Base-by-base conservation (phyloP, 495 filamentous ascomycete genomes). In the Polyplosphaeria fusca region DNA sequence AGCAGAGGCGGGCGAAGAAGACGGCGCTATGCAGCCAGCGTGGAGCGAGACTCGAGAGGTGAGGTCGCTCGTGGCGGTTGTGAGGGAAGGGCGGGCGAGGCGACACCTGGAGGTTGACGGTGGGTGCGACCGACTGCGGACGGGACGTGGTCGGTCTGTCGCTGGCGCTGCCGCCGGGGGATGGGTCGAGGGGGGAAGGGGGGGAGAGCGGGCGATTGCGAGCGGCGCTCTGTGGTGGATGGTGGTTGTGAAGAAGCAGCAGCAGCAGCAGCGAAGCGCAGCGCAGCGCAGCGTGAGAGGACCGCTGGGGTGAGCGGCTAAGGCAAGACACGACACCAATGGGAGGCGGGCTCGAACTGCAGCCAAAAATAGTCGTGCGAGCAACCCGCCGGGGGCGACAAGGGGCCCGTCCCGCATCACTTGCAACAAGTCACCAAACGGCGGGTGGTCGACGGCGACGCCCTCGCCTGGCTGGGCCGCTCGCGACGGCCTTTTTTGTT, bases 161-260 rank as follows among this genome's bases (percentile, higher is more conserved):
- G 58, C 50, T 30, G 41, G 58, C 55, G 55, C 35, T 50, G 19
- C 42, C 40, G 43, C 50, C 43, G 40, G 30, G 50, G 35, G 37
- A 14, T 42, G 37, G 18, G 49, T 27, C 24, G 48, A 23, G 50
- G 40, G 22, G 32, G 35, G 7, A 14, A 14, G 7, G 7, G 30
- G 50, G 40, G 22, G 32, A 24, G 7, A 14, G 30, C 30, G 7
- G 30, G 30, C 30, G 30, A 35, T 35, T 35, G 30, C 30, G 30
- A 35, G 53, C 22, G 7, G 52, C 26, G 42, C 27, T 35, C 28
- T 45, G 51, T 32, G 7, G 23, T 49, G 47, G 11, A 45, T 32
- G 7, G 23, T 49, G 47, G 11, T 27, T 26, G 5, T 22, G 19
- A 16, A 30, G 30, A 13, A 32, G 45, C 13, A 48, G 13, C 18